phyloP scores from a whole-genome alignment of 495 filamentous ascomycete genomes.

The Lasiosphaeris hirsuta region DNA sequence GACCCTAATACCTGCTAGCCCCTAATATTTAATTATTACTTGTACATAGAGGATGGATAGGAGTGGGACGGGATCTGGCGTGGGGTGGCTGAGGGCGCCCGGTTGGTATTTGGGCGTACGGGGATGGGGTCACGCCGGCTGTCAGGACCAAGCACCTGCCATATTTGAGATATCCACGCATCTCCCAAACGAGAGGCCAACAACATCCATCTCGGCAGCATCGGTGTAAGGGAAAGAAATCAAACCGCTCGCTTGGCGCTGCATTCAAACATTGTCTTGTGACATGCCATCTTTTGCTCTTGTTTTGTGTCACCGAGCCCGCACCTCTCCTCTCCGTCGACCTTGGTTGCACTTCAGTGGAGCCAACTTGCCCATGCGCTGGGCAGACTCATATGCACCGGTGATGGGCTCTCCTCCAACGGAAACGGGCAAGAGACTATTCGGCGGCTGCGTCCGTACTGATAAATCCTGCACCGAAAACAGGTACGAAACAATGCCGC shows the following conservation, averaged over 20 bases:
- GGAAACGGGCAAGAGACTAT: no score
- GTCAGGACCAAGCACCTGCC: background rate
- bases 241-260: conserved; percentile 39
- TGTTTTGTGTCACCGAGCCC: no score
- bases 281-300: no score
- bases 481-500: no score
- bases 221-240: conserved; percentile 15
- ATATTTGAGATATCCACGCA: background rate
- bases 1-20: conserved; percentile 25
- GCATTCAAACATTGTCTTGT: background rate
- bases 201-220: conserved; percentile 6
- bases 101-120: background rate
- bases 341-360: no score
- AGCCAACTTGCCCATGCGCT: no score
- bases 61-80: background rate
- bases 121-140: conserved; percentile 6
- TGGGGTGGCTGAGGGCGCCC: background rate
- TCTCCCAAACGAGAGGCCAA: background rate
- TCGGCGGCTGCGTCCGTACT: no score
- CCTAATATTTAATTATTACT: conserved; percentile 33
- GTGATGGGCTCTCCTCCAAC: no score
- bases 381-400: no score
- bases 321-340: no score
- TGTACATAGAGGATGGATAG: conserved; percentile 23
- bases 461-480: no score